Evolutionary conservation across 495 filamentous ascomycete genomes (phyloP), one percentile per base, ranked within the genome.

Genomic region (Astrothelium macrocarpum): DNA sequence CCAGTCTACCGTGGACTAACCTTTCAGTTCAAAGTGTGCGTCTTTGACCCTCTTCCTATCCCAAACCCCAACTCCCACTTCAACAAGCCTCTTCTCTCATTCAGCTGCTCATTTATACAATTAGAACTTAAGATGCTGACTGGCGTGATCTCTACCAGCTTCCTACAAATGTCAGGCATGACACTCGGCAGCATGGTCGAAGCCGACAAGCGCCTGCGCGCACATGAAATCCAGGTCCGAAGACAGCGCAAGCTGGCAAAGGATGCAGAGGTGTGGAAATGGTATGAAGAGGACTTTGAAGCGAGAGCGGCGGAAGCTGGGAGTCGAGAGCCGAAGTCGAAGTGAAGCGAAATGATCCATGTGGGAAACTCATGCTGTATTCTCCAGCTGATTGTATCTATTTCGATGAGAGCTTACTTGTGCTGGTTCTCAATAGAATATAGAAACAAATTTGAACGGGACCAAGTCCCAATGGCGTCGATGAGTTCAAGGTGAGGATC

Each of bases 121-220:
- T 29, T 62, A 26, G 32, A 62, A 31, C 9, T 36, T 10, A 42
- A 26, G n/a, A n/a, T n/a, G n/a, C n/a, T n/a, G n/a, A n/a, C n/a
- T n/a, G n/a, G n/a, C 60, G 46, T 16, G 49, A 36, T 32, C 60
- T 25, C 49, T 42, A 1, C 16, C 68, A 88, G 85, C 59, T 95
- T 90, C 68, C 75, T 96, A 31, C 91, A 95, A 71, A 89, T 95
- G 78, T 90, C 87, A 25, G 84, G 82, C 61, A 95, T 95, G 91
- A 91, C 89, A 16, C 67, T 94, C 36, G 91, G 91, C 10, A 85
- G 87, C 59, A 90, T 88, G 80, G 80, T 95, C 36, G 90, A 90
- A 80, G 90, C 90, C 0, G 91, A 96, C 76, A 78, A 78, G 62
- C 78, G 88, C 49, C 79, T 95, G 59, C 81, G 85, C 32, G 81